Conservation (phyloP, 306 rosid genomes). For the Lathyrus sativus region DNA sequence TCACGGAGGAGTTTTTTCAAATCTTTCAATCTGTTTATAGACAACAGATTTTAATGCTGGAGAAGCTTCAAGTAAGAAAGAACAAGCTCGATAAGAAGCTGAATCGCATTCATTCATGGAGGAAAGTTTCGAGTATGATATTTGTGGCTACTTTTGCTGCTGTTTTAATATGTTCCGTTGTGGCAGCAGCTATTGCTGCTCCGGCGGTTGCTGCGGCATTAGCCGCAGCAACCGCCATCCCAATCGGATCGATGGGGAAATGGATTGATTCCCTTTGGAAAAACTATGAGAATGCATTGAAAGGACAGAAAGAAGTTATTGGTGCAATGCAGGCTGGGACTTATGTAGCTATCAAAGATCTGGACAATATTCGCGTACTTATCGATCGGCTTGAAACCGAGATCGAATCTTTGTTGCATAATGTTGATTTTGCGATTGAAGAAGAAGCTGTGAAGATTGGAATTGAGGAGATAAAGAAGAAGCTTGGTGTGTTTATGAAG, state of each 20-base stretch:
- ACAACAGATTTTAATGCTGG: conserved; percentile 75
- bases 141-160: conserved; percentile 88
- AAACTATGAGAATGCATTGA: conserved; percentile 77
- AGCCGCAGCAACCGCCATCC: conserved; percentile 79
- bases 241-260: conserved; percentile 88
- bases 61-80: conserved; percentile 64
- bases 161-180: conserved; percentile 85
- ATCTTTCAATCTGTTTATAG: conserved; percentile 68
- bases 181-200: conserved; percentile 93
- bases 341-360: conserved; percentile 79
- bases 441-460: conserved; percentile 73
- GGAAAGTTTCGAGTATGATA: conserved; percentile 79
- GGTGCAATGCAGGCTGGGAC: conserved; percentile 87
- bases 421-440: conserved; percentile 67
- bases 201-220: conserved; percentile 90
- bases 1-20: conserved; percentile 76
- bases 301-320: conserved; percentile 82
- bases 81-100: conserved; percentile 84
- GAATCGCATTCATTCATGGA: conserved; percentile 66
- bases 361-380: conserved; percentile 76
- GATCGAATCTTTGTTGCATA: conserved; percentile 59
- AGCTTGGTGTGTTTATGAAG: conserved; percentile 75
- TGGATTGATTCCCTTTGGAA: conserved; percentile 92
- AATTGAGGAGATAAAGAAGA: conserved; percentile 78
- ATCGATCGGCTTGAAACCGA: conserved; percentile 62